phyloP scores from a whole-genome alignment of 83 land plant genomes.

The Diphasiastrum complanatum region DNA sequence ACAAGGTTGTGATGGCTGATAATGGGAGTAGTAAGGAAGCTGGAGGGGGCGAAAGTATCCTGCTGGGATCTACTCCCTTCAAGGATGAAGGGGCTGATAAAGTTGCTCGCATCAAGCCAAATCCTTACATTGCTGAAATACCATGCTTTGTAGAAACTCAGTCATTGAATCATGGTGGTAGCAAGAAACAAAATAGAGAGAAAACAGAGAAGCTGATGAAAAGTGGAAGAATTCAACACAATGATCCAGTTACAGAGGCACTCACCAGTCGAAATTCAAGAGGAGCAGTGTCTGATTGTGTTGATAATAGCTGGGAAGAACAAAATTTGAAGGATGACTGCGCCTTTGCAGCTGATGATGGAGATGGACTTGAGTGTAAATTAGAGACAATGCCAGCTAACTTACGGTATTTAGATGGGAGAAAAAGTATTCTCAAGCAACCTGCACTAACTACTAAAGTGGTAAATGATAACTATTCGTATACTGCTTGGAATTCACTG shows the following conservation, averaged over 20 bases:
- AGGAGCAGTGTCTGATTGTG: too few species aligned
- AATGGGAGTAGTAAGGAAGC: constrained; percentile 13
- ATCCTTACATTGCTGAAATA: constrained; percentile 18
- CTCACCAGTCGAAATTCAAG: too few species aligned
- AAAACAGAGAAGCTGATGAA: constrained; percentile 1
- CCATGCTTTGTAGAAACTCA: constrained; percentile 25
- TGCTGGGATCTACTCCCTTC: constrained; percentile 13
- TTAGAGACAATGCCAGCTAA: too few species aligned
- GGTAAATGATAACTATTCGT: too few species aligned
- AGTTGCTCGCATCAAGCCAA: constrained; percentile 32
- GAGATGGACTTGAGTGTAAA: too few species aligned
- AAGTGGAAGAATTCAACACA: constrained; percentile 36
- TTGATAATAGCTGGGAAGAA: too few species aligned
- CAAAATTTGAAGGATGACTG: too few species aligned
- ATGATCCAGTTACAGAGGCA: constrained; percentile 22
- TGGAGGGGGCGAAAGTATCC: constrained; percentile 6
- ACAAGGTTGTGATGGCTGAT: constrained; percentile 38
- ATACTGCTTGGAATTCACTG: too few species aligned
- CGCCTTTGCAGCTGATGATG: too few species aligned
- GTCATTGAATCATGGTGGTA: neutral
- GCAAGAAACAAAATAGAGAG: neutral
- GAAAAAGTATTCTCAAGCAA: too few species aligned
- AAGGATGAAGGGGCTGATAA: constrained; percentile 7
- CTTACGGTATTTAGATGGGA: too few species aligned
- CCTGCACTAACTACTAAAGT: too few species aligned